Evolutionary conservation across 306 rosid genomes (phyloP).

Genomic region (Vigna nakashimae): DNA sequence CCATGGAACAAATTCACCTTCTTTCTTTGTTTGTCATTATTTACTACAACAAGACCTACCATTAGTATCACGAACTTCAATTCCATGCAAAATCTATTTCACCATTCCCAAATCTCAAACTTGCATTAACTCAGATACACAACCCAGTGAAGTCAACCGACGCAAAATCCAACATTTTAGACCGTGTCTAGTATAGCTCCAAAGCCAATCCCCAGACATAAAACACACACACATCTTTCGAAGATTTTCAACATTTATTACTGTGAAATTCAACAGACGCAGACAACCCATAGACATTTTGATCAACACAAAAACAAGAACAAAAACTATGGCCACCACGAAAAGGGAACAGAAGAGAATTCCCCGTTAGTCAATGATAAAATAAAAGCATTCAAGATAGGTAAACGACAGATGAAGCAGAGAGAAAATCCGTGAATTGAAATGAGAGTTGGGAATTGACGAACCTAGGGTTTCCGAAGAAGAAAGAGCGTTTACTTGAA

Average conservation of each 20-base stretch:
- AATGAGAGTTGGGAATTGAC: not conserved
- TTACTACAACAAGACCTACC: not conserved
- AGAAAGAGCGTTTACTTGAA: conserved; percentile 52
- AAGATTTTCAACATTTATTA: not conserved
- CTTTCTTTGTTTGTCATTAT: not conserved
- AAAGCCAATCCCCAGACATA: not conserved
- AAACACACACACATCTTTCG: not conserved
- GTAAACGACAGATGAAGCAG: not conserved
- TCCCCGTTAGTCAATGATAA: not conserved
- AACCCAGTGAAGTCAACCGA: not conserved
- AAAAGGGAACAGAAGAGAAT: not conserved
- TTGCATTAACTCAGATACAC: conserved; percentile 18
- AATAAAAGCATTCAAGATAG: not conserved
- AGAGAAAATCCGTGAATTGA: not conserved
- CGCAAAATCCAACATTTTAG: not conserved
- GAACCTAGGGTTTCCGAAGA: conserved; percentile 61
- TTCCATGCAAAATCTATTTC: not conserved
- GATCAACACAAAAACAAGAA: conserved; percentile 24
- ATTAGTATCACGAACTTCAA: not conserved
- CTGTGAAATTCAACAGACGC: not conserved
- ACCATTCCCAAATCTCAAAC: not conserved
- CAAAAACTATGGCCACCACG: not conserved
- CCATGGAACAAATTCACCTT: not conserved
- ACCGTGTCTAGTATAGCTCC: not conserved
- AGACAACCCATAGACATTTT: conserved; percentile 18